These are phyloP conservation scores for Colletotrichum horii DNA, from an alignment of 2,329 filamentous ascomycete genomes.

Conservation along the genomic window DNA sequence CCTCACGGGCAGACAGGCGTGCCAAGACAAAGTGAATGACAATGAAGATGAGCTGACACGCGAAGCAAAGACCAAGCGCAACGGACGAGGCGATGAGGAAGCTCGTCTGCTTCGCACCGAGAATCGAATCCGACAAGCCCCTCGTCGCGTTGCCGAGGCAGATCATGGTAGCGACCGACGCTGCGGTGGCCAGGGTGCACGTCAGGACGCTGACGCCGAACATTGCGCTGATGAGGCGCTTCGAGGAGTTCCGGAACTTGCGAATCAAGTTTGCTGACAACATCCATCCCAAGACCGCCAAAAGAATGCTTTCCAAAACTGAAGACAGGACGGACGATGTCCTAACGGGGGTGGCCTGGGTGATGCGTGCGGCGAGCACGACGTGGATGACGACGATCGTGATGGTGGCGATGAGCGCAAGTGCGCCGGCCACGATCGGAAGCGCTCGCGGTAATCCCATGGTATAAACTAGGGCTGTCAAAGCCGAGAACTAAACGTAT, in stretches of 20 bases:
- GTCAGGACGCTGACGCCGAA: constrained; percentile 43
- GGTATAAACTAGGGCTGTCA: constrained; percentile 5
- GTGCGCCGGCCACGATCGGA: constrained; percentile 38
- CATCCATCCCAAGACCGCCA: constrained; percentile 39
- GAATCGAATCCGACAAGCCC: constrained; percentile 31
- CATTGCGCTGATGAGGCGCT: constrained; percentile 35
- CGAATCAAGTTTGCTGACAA: constrained; percentile 33
- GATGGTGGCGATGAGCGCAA: constrained; percentile 42
- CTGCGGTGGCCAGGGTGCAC: constrained; percentile 48
- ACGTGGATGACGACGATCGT: constrained; percentile 44
- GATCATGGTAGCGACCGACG: constrained; percentile 50
- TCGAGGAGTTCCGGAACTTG: constrained; percentile 21
- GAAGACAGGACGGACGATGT: constrained; percentile 43
- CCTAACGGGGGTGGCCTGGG: constrained; percentile 35
- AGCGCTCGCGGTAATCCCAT: constrained; percentile 41
- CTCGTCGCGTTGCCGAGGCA: constrained; percentile 39
- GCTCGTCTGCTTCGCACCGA: constrained; percentile 34
- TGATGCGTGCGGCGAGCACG: constrained; percentile 39
- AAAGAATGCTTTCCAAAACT: constrained; percentile 39
- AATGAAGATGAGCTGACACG: constrained; percentile 54
- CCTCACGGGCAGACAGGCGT: constrained; percentile 34
- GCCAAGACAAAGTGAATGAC: constrained; percentile 46
- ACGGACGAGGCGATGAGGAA: constrained; percentile 51
- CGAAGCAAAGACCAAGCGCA: constrained; percentile 49
- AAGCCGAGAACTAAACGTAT: constrained; percentile 1